These are phyloP conservation scores for Phaffomyces antillensis DNA, from an alignment of 805 yeast species.

Conservation along the genomic window DNA sequence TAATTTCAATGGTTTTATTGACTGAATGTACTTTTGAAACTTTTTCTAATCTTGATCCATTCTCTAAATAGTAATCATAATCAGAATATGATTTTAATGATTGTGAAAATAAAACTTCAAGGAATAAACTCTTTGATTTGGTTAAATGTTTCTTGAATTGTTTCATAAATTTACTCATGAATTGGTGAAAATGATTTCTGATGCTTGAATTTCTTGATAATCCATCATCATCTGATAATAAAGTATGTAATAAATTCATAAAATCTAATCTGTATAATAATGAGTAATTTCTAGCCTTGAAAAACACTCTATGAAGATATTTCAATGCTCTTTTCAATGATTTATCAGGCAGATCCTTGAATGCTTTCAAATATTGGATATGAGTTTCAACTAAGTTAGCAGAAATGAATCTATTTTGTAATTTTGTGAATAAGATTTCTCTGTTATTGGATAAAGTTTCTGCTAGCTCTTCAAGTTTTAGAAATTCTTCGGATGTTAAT, in stretches of 20 bases:
- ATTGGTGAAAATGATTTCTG: constrained; percentile 55
- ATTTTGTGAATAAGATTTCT: constrained; percentile 38
- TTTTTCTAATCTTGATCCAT: constrained; percentile 40
- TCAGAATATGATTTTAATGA: constrained; percentile 27
- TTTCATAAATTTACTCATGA: constrained; percentile 59
- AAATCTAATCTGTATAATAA: constrained; percentile 67
- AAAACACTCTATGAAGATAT: constrained; percentile 66
- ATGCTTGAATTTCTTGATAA: constrained; percentile 38
- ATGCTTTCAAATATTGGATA: constrained; percentile 52
- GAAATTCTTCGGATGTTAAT: constrained; percentile 17
- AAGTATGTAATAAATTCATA: constrained; percentile 46
- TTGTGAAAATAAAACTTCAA: constrained; percentile 60
- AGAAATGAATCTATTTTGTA: constrained; percentile 41
- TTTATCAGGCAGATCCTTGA: constrained; percentile 50
- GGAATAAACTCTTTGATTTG: constrained; percentile 45
- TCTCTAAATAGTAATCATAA: constrained; percentile 45
- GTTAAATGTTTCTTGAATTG: constrained; percentile 41
- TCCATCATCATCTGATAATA: constrained; percentile 42
- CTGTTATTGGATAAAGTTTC: constrained; percentile 20
- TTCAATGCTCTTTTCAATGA: constrained; percentile 59
- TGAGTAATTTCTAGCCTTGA: constrained; percentile 51
- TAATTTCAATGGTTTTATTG: not conserved
- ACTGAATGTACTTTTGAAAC: not conserved
- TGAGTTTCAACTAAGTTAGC: constrained; percentile 60
- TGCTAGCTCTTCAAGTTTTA: constrained; percentile 16